phyloP scores from a whole-genome alignment of 2,329 filamentous ascomycete species.

The Rutstroemia sp. region DNA sequence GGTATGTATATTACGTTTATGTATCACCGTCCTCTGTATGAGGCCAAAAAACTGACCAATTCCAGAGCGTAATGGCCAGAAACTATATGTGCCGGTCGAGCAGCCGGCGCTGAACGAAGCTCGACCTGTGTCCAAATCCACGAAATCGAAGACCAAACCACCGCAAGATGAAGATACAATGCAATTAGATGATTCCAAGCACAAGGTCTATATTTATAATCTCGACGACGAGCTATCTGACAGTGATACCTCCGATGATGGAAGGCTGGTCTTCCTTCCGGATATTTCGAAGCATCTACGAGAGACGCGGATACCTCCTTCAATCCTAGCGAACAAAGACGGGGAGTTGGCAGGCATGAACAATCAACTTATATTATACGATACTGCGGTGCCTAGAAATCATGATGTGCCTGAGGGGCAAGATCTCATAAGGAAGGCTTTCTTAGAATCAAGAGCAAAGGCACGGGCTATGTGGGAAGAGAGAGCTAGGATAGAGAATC shows the following conservation, averaged over 20 bases:
- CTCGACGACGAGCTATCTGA: constrained; percentile 80
- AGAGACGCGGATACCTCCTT: constrained; percentile 54
- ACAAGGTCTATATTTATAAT: constrained; percentile 87
- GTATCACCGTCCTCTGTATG: not conserved
- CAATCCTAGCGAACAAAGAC: constrained; percentile 53
- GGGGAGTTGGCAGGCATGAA: constrained; percentile 47
- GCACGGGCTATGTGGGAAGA: constrained; percentile 51
- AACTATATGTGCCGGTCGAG: constrained; percentile 60
- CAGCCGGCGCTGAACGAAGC: constrained; percentile 30
- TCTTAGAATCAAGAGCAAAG: constrained; percentile 69
- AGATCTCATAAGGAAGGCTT: constrained; percentile 73
- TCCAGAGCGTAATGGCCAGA: constrained; percentile 53
- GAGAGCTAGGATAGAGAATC: constrained; percentile 31
- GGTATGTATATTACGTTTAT: constrained; percentile 44
- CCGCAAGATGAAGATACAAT: constrained; percentile 52
- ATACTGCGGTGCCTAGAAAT: constrained; percentile 56
- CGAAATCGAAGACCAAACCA: constrained; percentile 14
- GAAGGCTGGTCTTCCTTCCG: constrained; percentile 68
- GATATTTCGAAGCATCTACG: constrained; percentile 78
- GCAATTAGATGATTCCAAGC: constrained; percentile 75
- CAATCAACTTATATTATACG: constrained; percentile 75
- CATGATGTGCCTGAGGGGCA: constrained; percentile 67
- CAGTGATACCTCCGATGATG: constrained; percentile 48
- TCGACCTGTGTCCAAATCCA: constrained; percentile 9
- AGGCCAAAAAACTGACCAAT: constrained; percentile 18